Percentiles rank a stretch among this genome's conserved stretches.
These are phyloP conservation scores for Talinum fruticosum DNA, from an alignment of 148 eudicot genomes.

Conservation along the genomic window DNA sequence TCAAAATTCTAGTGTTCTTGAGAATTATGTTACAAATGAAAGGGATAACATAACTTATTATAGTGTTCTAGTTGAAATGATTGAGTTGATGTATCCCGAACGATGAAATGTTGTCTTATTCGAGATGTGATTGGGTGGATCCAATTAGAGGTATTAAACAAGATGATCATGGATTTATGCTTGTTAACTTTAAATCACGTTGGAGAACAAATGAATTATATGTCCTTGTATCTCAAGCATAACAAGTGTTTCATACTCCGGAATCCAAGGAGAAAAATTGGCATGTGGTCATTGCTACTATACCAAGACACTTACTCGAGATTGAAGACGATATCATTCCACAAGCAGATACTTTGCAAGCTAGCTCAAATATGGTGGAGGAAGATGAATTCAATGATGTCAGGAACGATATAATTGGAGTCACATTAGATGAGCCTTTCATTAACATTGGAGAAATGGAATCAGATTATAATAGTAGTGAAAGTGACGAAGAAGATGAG, in stretches of 20 bases:
- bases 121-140: conserved; percentile 1
- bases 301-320: conserved; percentile 2
- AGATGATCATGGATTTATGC: neutral
- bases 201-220: neutral
- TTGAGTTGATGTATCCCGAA: too few species aligned
- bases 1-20: conserved; percentile 3
- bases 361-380: too few species aligned
- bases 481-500: too few species aligned
- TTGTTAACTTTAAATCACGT: neutral
- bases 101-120: neutral
- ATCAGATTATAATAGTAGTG: too few species aligned
- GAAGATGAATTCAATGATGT: too few species aligned
- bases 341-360: neutral
- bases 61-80: neutral
- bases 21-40: neutral
- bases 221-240: neutral
- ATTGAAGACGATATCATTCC: conserved; percentile 10
- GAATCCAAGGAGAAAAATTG: too few species aligned
- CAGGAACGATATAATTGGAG: too few species aligned
- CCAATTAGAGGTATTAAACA: neutral
- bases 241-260: too few species aligned
- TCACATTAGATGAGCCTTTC: too few species aligned
- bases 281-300: neutral
- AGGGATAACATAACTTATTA: neutral
- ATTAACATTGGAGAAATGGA: too few species aligned